Conservation (phyloP, 2,329 filamentous ascomycete species). For the Huntiella bhutanensis region DNA sequence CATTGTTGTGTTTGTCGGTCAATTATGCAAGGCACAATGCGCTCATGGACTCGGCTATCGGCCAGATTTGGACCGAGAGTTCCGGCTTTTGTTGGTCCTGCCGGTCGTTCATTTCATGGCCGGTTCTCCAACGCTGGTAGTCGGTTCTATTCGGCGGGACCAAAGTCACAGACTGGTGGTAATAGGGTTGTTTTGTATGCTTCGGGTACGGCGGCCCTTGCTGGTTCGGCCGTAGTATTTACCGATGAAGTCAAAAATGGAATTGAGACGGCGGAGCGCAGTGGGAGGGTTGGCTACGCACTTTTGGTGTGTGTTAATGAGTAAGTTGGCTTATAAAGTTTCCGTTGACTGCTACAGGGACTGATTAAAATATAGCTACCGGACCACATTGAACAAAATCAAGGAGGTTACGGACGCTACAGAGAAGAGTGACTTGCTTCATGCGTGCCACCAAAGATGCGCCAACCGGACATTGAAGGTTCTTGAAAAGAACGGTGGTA, state of each 20-base stretch:
- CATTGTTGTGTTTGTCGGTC: background rate
- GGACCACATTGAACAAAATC: slow-evolving; percentile 55
- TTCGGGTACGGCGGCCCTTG: slow-evolving; percentile 31
- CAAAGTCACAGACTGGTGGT: background rate
- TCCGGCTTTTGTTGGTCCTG: background rate
- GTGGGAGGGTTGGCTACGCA: slow-evolving; percentile 56
- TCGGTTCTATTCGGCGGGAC: slow-evolving; percentile 5
- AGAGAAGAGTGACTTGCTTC: slow-evolving; percentile 49
- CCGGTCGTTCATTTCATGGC: background rate
- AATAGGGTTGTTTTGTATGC: slow-evolving; percentile 25
- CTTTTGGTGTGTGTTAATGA: slow-evolving; percentile 75
- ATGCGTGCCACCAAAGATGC: slow-evolving; percentile 79
- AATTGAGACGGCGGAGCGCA: slow-evolving; percentile 57
- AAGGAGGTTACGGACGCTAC: slow-evolving; percentile 42
- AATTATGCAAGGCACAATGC: slow-evolving; percentile 8
- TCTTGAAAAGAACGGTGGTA: slow-evolving; percentile 88
- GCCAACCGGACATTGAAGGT: slow-evolving; percentile 72
- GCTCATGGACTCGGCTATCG: slow-evolving; percentile 9
- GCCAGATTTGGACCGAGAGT: slow-evolving; percentile 1
- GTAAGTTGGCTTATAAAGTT: slow-evolving; percentile 26
- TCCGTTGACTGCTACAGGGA: background rate
- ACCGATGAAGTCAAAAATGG: slow-evolving; percentile 55
- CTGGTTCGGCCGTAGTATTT: slow-evolving; percentile 32
- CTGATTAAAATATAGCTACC: slow-evolving; percentile 45
- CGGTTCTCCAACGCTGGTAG: background rate